Evolutionary conservation across 768 basidiomycete genomes (phyloP), one percentile per base, ranked within the genome.

Genomic region (Hygrocybe punicea): DNA sequence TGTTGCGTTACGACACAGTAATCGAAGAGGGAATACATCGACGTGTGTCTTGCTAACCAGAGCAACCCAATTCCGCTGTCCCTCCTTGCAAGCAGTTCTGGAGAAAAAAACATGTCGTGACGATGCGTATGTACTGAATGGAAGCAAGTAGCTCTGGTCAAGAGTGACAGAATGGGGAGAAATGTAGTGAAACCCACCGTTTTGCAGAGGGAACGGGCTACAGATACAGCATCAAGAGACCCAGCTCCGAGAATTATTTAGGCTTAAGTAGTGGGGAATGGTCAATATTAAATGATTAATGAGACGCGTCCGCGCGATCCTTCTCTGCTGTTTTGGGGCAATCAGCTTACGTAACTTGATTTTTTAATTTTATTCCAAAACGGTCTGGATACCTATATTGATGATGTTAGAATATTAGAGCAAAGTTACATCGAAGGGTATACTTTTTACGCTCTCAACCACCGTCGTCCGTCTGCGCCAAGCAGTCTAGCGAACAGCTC

Each of bases 51-150:
- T 14, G 34, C 63, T 57, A 69, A 91, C 91, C 91, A 93, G 17
- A 93, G 77, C n/a, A 93, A 81, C 56, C 93, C 93, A 65, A 91
- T 93, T 13, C 93, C 91, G 62, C 87, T 91, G 63, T 95, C 91
- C 58, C 92, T 78, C 63, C 82, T 85, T 17, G 87, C 83, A 23
- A 96, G 76, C 4, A 95, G 72, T 51, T 94, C 92, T 6, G 87
- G 77, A 42, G 90, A 83, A 71, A 92, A 96, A 76, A 96, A 96
- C 93, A 96, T 93, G 16, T 17, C n/a, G 23, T 16, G 42, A 5
- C 14, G 6, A n/a, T n/a, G n/a, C n/a, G n/a, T 11, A 16, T 13
- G n/a, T 19, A n/a, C 16, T 19, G 21, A 7, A 39, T 36, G 25
- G 19, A 35, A 13, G 52, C 36, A 47, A 16, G 23, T 8, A 47